Evolutionary conservation across 129 eudicot genomes (phyloP).

Genomic region (Tagetes patula): DNA sequence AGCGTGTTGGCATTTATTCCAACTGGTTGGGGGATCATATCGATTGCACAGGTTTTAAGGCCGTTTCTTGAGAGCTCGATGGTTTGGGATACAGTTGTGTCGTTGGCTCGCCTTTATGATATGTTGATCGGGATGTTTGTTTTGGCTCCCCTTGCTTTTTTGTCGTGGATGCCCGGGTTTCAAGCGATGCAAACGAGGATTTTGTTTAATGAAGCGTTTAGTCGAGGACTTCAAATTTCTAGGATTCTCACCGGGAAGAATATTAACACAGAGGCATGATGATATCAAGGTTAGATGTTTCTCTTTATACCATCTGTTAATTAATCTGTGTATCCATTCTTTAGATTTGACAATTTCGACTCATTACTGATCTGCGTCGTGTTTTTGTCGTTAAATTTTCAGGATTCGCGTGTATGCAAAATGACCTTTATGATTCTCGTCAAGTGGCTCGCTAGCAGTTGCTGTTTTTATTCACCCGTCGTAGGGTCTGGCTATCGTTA

Average conservation of each 20-base stretch:
- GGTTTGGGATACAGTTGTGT: slow-evolving; percentile 78
- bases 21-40: slow-evolving; percentile 89
- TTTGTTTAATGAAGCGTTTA: slow-evolving; percentile 82
- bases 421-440: background rate
- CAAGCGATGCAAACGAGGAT: slow-evolving; percentile 95
- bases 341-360: background rate
- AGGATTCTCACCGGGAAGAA: slow-evolving; percentile 77
- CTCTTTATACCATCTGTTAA: too few relatives aligned
- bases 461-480: background rate
- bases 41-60: slow-evolving; percentile 77
- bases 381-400: background rate
- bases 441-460: slow-evolving; percentile 8
- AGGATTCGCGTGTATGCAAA: slow-evolving; percentile 10
- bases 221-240: slow-evolving; percentile 91
- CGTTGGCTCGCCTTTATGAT: slow-evolving; percentile 87
- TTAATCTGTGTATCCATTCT: background rate
- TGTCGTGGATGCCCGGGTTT: slow-evolving; percentile 98
- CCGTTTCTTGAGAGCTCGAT: slow-evolving; percentile 74
- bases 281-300: slow-evolving; percentile 43
- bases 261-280: slow-evolving; percentile 41
- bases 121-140: slow-evolving; percentile 69
- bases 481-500: slow-evolving; percentile 7
- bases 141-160: slow-evolving; percentile 76
- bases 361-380: background rate
- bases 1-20: slow-evolving; percentile 85